phyloP scores from a whole-genome alignment of 2,329 filamentous ascomycete genomes.

The Aureobasidium sp. region DNA sequence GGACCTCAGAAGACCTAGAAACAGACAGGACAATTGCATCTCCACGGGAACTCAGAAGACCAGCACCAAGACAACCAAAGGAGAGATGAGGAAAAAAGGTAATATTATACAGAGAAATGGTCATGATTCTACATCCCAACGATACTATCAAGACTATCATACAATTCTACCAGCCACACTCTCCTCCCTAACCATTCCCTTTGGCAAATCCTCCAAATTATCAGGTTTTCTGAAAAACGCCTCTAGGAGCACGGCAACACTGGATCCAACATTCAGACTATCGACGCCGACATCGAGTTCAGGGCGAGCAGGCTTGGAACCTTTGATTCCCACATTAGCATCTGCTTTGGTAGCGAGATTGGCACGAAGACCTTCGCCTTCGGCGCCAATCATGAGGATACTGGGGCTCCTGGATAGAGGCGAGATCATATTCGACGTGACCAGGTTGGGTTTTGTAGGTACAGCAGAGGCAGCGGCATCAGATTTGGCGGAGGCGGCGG shows the following conservation, averaged over 20 bases:
- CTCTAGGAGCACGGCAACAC: neutral
- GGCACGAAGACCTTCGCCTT: slow-evolving; percentile 65
- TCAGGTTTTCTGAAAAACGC: slow-evolving; percentile 28
- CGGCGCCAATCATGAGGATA: slow-evolving; percentile 75
- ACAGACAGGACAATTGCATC: neutral
- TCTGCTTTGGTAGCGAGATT: slow-evolving; percentile 61
- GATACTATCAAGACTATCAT: neutral
- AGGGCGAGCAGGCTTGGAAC: slow-evolving; percentile 23
- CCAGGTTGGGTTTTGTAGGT: neutral
- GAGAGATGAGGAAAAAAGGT: neutral
- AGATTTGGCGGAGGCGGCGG: slow-evolving; percentile 16
- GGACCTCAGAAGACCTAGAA: neutral
- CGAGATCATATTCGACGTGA: slow-evolving; percentile 10
- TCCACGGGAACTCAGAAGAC: neutral
- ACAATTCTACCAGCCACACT: neutral
- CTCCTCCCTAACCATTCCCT: neutral
- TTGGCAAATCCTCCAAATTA: neutral
- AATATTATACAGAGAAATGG: neutral
- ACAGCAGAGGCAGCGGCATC: slow-evolving; percentile 19
- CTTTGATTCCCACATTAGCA: slow-evolving; percentile 52
- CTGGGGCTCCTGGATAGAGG: slow-evolving; percentile 44
- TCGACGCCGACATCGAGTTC: slow-evolving; percentile 49
- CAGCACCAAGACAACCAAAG: neutral
- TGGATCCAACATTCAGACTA: neutral
- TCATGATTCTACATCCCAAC: neutral